A percentile compares a stretch with the other conserved stretches of the same genome.
phyloP scores from a whole-genome alignment of 1,139 yeast genomes.

The Eremothecium gossypii region DNA sequence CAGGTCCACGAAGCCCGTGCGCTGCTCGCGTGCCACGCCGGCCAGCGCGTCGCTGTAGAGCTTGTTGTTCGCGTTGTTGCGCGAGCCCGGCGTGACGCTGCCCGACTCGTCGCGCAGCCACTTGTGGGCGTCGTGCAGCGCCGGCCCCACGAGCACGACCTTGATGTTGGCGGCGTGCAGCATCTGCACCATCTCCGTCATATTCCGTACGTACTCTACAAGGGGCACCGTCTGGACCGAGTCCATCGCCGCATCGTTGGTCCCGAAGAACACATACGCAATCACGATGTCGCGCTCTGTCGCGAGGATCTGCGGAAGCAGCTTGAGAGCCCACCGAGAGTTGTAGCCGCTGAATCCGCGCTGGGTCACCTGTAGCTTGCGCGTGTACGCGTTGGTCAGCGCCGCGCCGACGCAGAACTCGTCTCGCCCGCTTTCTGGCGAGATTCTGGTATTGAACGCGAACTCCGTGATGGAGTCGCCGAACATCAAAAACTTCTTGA shows the following conservation, averaged over 20 bases:
- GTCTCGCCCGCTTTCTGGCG: slow-evolving; percentile 8
- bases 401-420: slow-evolving; percentile 47
- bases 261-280: slow-evolving; percentile 60
- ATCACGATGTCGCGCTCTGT: slow-evolving; percentile 36
- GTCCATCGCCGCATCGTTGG: slow-evolving; percentile 55
- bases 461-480: slow-evolving; percentile 66
- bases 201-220: slow-evolving; percentile 40
- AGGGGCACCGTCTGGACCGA: slow-evolving; percentile 48
- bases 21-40: slow-evolving; percentile 36
- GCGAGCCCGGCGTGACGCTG: slow-evolving; percentile 29
- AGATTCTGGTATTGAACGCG: slow-evolving; percentile 31
- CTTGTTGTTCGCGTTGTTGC: slow-evolving; percentile 36
- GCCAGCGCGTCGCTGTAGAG: slow-evolving; percentile 44
- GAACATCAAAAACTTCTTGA: slow-evolving; percentile 46
- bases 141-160: slow-evolving; percentile 55
- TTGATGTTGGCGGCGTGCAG: slow-evolving; percentile 37
- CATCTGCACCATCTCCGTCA: slow-evolving; percentile 34
- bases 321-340: slow-evolving; percentile 39
- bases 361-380: slow-evolving; percentile 47
- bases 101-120: slow-evolving; percentile 23
- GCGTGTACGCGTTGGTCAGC: slow-evolving; percentile 38
- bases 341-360: slow-evolving; percentile 61
- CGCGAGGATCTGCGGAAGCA: slow-evolving; percentile 41
- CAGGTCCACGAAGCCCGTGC: slow-evolving; percentile 47
- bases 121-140: slow-evolving; percentile 39